A percentile compares a stretch with the other conserved stretches of the same genome.
Evolutionary conservation across 2,329 filamentous ascomycete genomes (phyloP).

Genomic region (Cytospora mali): DNA sequence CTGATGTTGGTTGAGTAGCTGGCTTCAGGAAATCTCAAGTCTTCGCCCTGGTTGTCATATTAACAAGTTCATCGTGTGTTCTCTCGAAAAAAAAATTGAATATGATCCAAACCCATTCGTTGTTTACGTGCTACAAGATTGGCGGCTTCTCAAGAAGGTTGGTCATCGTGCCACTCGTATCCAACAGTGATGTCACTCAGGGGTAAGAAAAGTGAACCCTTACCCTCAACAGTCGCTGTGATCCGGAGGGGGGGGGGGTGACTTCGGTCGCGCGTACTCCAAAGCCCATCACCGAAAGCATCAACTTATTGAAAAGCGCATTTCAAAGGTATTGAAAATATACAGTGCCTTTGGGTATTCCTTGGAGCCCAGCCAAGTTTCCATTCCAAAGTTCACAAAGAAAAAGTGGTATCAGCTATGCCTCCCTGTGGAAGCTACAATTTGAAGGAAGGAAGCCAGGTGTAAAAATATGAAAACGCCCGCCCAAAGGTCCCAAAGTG

Average conservation of each 20-base stretch:
- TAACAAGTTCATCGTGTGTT: background rate
- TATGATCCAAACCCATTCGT: background rate
- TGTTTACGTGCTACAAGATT: background rate
- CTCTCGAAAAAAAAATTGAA: background rate
- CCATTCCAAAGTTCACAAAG: background rate
- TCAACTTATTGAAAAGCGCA: background rate
- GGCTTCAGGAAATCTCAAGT: background rate
- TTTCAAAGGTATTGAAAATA: background rate
- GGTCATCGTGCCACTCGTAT: background rate
- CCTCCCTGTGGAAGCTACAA: background rate
- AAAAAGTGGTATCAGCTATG: background rate
- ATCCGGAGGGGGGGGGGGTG: background rate
- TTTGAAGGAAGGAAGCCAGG: background rate
- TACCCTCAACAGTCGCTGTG: background rate
- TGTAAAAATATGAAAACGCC: background rate
- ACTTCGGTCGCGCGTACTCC: background rate
- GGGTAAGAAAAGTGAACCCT: background rate
- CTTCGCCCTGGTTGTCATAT: background rate
- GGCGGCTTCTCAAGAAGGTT: background rate
- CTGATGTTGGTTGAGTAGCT: too few relatives aligned
- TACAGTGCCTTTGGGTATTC: background rate
- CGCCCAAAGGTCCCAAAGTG: background rate
- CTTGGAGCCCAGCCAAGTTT: background rate
- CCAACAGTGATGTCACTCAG: constrained; percentile 12
- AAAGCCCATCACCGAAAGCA: background rate